phyloP scores from a whole-genome alignment of 129 eudicot genomes.

The Tagetes erecta region DNA sequence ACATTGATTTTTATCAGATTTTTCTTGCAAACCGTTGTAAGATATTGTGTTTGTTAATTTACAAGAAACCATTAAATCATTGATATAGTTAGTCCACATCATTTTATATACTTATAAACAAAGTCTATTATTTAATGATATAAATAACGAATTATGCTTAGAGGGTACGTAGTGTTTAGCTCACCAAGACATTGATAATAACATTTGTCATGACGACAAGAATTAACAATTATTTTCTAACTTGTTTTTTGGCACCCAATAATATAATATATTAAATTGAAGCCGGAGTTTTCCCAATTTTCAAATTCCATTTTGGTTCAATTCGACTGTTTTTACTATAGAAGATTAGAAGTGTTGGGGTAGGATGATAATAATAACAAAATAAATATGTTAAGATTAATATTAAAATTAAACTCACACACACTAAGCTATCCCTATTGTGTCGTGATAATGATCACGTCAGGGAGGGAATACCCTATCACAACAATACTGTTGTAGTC shows the following conservation, averaged over 20 bases:
- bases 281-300: conserved; percentile 9
- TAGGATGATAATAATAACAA: too few relatives aligned
- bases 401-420: too few relatives aligned
- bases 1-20: too few relatives aligned
- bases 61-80: background rate
- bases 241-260: background rate
- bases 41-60: background rate
- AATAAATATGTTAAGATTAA: too few relatives aligned
- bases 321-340: background rate
- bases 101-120: background rate
- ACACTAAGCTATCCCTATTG: too few relatives aligned
- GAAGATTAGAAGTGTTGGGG: too few relatives aligned
- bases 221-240: conserved; percentile 7
- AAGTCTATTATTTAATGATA: background rate
- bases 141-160: conserved; percentile 15
- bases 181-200: conserved; percentile 34
- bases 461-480: too few relatives aligned
- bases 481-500: too few relatives aligned
- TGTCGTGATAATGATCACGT: too few relatives aligned
- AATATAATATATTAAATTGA: background rate
- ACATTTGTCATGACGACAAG: conserved; percentile 32
- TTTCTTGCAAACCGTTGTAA: background rate
- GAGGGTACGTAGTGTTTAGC: conserved; percentile 39
- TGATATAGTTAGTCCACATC: conserved; percentile 7
- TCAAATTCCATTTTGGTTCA: conserved; percentile 19